Base-by-base conservation (phyloP, 2,329 filamentous ascomycete genomes). In the Parastagonospora avenae region DNA sequence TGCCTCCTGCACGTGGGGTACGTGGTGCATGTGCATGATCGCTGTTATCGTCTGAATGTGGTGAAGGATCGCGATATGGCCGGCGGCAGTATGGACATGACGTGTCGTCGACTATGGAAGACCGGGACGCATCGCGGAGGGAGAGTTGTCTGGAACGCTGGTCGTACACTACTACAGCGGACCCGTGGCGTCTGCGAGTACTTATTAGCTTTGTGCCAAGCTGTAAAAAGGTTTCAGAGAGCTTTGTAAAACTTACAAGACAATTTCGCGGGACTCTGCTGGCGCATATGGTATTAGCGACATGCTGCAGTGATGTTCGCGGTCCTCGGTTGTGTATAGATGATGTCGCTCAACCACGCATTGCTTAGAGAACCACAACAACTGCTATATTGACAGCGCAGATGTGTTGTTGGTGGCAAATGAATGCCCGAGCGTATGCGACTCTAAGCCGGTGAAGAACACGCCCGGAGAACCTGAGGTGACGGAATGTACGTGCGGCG, bases 1-100 rank as follows among this genome's bases (percentile, higher is more conserved):
- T 52, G 6, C 59, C 57, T 41, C 19, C 19, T 24, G 19, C 19
- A 5, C 19, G 19, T 3, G 59, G 57, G 40, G 71, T 46, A 55
- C 46, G 46, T 7, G 46, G 40, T 32, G 46, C 14, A 15, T 73
- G 64, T 33, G 71, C 70, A 42, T 70, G 65, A 12, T 67, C 63
- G 35, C 52, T 58, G 15, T 71, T 68, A 42, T 74, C 67, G 16
- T 67, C 58, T 2, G 64, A 65, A 35, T 67, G 64, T 4, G 63
- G 62, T 15, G 64, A 52, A 4, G 35, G 81, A 72, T 73, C 86
- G 28, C 76, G 79, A 60, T 85, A 82, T 14, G 91, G 85, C 46
- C 90, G 88, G 70, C 92, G 90, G 72, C 93, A 97, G 66, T 91
- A 91, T n/a, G 95, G 94, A 68, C 95, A 99, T 11, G 92, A 86